Base-by-base conservation (phyloP, 352 stramenopile species). In the Phytophthora constricta region DNA sequence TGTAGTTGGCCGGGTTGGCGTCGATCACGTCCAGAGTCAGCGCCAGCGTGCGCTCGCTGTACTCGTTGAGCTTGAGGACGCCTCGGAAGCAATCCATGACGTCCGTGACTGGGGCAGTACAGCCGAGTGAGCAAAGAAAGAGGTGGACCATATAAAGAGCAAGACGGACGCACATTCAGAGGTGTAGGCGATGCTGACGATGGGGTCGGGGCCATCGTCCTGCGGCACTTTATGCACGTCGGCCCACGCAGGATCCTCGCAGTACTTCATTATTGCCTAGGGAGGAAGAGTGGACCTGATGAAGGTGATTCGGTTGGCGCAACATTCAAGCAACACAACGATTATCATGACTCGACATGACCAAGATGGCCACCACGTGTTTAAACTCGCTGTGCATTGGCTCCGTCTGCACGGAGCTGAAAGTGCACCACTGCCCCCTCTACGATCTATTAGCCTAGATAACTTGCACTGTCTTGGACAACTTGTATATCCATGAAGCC, bases 1-100 rank as follows among this genome's bases (percentile, higher is more conserved):
- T 99, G 79, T 99, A 99, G 85, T 99, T 99, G 26, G 97, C 97
- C 3, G 97, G 84, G 77, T 99, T 99, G 33, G 87, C 85, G 65
- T 98, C 80, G 34, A 99, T 91, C 67, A 98, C 96, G 43, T 93
- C 75, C 13, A 88, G 80, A 7, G 97, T 98, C 17, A 99, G 79
- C 50, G 83, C 64, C 53, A 99, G 84, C 25, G 95, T 92, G 58
- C 97, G 90, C 64, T 95, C 77, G 60, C 82, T 96, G 58, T 85
- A 86, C 85, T 99, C 97, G 54, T 98, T 94, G 7, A 77, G 65
- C 61, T 84, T 82, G 57, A 98, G 84, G 9, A 99, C 81, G 34
- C 96, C 97, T 22, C 97, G 89, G 72, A 99, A 97, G 63, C 97
- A 98, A 77, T 98, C 90, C 86, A 99, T 98, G 1, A 96, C 76